Percentiles rank a stretch among this genome's conserved stretches.
Evolutionary conservation across 192 early-diverging fungal species (phyloP).

Genomic region (Entomortierella parvispora): DNA sequence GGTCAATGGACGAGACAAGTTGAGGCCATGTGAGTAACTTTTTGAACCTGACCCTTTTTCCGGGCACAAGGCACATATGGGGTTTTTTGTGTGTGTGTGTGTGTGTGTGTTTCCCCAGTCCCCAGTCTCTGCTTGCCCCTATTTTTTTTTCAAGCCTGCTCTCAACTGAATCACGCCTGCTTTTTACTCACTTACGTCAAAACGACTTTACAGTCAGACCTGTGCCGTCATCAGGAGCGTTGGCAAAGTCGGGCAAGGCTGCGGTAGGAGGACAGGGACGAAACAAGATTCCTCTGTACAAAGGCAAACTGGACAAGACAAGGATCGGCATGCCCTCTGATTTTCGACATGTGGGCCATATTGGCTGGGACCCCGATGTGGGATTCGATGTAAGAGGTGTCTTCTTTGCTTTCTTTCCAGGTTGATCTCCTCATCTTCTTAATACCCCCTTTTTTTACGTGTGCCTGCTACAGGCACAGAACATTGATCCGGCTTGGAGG

Average conservation of each 20-base stretch:
- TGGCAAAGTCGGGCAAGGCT: constrained; percentile 36
- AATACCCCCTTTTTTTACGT: not conserved
- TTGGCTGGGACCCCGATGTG: constrained; percentile 67
- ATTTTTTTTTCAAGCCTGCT: not conserved
- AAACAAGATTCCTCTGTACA: constrained; percentile 51
- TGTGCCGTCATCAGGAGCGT: constrained; percentile 39
- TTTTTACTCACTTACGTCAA: not conserved
- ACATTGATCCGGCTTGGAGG: constrained; percentile 76
- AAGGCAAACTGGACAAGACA: constrained; percentile 68
- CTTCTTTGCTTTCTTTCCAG: too few relatives aligned
- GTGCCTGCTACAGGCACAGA: constrained; percentile 59
- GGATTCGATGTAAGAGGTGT: constrained; percentile 59
- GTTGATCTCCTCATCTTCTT: too few relatives aligned
- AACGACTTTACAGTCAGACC: constrained; percentile 25
- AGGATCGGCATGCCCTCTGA: constrained; percentile 64
- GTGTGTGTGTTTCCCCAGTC: not conserved
- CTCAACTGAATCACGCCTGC: not conserved
- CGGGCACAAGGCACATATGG: constrained; percentile 1
- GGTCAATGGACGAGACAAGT: constrained; percentile 59
- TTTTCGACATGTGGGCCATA: constrained; percentile 69
- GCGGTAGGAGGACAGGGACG: constrained; percentile 27
- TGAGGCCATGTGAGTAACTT: constrained; percentile 41
- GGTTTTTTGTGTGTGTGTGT: constrained; percentile 8
- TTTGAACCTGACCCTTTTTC: not conserved
- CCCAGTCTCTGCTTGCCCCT: not conserved